Evolutionary conservation across 768 basidiomycete genomes (phyloP).

Genomic region (Pleurotus tuber-regium): DNA sequence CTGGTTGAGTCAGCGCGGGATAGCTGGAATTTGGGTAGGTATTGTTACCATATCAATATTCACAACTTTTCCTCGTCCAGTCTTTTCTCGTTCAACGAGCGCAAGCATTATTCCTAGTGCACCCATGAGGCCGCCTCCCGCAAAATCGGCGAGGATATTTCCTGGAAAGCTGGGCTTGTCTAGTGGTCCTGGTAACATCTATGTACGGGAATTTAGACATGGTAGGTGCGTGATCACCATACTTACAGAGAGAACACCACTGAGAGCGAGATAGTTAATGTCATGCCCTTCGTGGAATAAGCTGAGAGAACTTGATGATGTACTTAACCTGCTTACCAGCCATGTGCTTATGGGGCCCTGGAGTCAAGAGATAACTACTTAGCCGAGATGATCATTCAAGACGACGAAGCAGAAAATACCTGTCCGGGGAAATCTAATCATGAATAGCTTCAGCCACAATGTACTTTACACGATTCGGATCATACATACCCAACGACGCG

Average conservation of each 20-base stretch:
- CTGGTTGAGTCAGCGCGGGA: conserved; percentile 34
- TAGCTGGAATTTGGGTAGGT: neutral
- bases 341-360: conserved; percentile 73
- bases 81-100: conserved; percentile 61
- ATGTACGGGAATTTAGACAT: neutral
- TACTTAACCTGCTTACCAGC: conserved; percentile 49
- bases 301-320: neutral
- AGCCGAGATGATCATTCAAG: neutral
- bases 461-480: too few relatives aligned
- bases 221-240: neutral
- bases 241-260: conserved; percentile 66
- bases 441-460: too few relatives aligned
- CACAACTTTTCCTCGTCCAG: conserved; percentile 72
- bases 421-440: conserved; percentile 64
- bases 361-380: conserved; percentile 14
- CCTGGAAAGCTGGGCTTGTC: conserved; percentile 70
- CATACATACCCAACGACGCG: conserved; percentile 64
- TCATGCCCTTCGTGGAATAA: conserved; percentile 59
- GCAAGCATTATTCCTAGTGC: conserved; percentile 74
- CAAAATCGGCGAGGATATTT: conserved; percentile 81
- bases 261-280: conserved; percentile 80
- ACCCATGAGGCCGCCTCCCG: conserved; percentile 74
- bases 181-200: conserved; percentile 67
- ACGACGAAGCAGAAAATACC: conserved; percentile 31
- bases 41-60: conserved; percentile 67